Percentiles rank a stretch among this genome's conserved stretches.
phyloP scores from a whole-genome alignment of 495 filamentous ascomycete genomes.

The Hapsidospora chrysogenum region DNA sequence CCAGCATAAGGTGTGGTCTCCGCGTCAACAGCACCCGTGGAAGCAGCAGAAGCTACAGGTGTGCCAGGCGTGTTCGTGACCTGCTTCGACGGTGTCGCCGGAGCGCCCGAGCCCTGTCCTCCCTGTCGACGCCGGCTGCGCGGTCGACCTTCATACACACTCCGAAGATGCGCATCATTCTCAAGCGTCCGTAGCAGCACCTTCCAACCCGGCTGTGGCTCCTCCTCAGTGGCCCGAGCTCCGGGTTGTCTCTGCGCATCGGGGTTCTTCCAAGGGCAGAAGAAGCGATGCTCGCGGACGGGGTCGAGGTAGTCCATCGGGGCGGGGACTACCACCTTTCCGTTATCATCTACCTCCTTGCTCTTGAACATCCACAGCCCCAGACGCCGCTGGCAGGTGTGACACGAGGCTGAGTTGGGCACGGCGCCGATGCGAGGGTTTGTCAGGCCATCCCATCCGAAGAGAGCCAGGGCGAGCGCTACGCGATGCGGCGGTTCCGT shows the following conservation, averaged over 20 bases:
- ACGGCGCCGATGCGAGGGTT: conserved; percentile 39
- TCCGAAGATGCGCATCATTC: conserved; percentile 26
- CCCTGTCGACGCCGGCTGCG: not conserved
- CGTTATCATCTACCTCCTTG: conserved; percentile 29
- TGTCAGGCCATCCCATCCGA: conserved; percentile 66
- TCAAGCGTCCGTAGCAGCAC: conserved; percentile 23
- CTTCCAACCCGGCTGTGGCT: conserved; percentile 25
- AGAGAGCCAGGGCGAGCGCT: conserved; percentile 61
- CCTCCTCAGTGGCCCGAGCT: conserved; percentile 17
- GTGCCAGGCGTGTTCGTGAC: conserved; percentile 6
- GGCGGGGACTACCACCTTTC: conserved; percentile 34
- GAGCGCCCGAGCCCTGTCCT: conserved; percentile 13
- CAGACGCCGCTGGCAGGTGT: conserved; percentile 71
- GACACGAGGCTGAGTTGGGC: conserved; percentile 57
- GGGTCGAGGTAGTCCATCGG: conserved; percentile 51
- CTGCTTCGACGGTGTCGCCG: conserved; percentile 4
- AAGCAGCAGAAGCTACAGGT: conserved; percentile 3
- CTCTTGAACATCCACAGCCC: conserved; percentile 88
- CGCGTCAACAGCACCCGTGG: too few relatives aligned
- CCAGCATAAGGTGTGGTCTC: conserved; percentile 4
- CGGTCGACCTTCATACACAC: conserved; percentile 2
- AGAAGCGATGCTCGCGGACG: conserved; percentile 55
- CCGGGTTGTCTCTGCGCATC: conserved; percentile 39
- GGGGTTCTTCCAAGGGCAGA: conserved; percentile 64
- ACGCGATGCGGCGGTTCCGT: conserved; percentile 31